Conservation (phyloP, 1,139 yeast genomes). For the Blastobotrys ciferrii region DNA sequence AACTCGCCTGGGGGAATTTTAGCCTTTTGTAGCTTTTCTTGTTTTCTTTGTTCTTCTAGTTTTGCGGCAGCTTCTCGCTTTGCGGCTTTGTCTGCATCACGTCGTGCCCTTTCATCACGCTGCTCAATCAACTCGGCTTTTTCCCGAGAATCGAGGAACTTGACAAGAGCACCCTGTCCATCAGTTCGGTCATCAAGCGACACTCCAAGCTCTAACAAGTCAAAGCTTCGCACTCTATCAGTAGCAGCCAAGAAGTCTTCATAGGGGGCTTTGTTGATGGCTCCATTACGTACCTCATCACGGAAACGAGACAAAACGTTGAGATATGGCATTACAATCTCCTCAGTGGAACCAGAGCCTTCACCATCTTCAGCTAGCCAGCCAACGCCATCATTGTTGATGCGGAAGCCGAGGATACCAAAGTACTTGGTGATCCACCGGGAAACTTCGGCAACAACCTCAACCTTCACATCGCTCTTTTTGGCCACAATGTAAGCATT, state of each 20-base stretch:
- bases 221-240: constrained; percentile 59
- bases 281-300: constrained; percentile 70
- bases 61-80: constrained; percentile 39
- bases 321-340: constrained; percentile 71
- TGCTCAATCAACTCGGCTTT: constrained; percentile 56
- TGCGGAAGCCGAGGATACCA: constrained; percentile 69
- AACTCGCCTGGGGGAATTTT: constrained; percentile 66
- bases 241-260: constrained; percentile 55
- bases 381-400: constrained; percentile 69
- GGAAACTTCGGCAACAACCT: constrained; percentile 62
- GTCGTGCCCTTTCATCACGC: constrained; percentile 61
- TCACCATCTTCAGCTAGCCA: constrained; percentile 48
- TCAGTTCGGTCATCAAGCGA: constrained; percentile 85
- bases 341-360: constrained; percentile 47
- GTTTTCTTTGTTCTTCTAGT: constrained; percentile 48
- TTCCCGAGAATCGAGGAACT: constrained; percentile 71
- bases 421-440: constrained; percentile 70
- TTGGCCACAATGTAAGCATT: constrained; percentile 67
- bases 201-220: constrained; percentile 71
- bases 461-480: constrained; percentile 57
- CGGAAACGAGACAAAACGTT: constrained; percentile 76
- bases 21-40: constrained; percentile 66
- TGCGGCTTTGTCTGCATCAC: constrained; percentile 48
- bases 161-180: constrained; percentile 72
- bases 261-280: constrained; percentile 62